Conservation (phyloP, 768 basidiomycete species). For the Calocybe gangraenosa region DNA sequence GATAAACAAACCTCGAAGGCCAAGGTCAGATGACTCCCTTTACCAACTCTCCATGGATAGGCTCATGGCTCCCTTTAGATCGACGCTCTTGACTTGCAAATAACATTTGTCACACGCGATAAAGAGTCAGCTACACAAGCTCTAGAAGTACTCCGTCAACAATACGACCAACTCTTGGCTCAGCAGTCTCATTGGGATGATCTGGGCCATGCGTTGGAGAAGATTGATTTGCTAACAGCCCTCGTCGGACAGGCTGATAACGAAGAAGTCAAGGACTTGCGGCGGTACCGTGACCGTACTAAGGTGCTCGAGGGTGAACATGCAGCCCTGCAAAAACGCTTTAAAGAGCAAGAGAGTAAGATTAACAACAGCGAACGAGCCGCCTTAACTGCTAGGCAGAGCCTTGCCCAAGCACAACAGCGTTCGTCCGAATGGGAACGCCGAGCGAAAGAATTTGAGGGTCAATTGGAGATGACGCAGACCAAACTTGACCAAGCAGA, state of each 20-base stretch:
- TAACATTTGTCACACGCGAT: constrained; percentile 54
- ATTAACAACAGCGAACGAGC: constrained; percentile 57
- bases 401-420: constrained; percentile 67
- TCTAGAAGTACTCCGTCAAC: constrained; percentile 49
- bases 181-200: constrained; percentile 82
- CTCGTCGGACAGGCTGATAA: constrained; percentile 61
- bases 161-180: constrained; percentile 52
- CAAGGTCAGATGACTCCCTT: constrained; percentile 56
- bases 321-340: constrained; percentile 61
- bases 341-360: constrained; percentile 68
- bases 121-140: constrained; percentile 53
- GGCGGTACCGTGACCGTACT: constrained; percentile 57
- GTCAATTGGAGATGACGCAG: constrained; percentile 53
- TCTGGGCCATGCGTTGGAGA: constrained; percentile 63
- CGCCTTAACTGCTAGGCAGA: constrained; percentile 54
- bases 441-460: constrained; percentile 67
- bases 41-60: not conserved
- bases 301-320: constrained; percentile 68
- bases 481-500: constrained; percentile 67
- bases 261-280: constrained; percentile 70
- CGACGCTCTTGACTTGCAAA: constrained; percentile 56
- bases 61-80: constrained; percentile 34
- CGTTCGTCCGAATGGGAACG: constrained; percentile 81
- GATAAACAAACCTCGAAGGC: constrained; percentile 56
- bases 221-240: constrained; percentile 63